Conservation (phyloP, 1,284 basidiomycete genomes). For the Irpex sp. region DNA sequence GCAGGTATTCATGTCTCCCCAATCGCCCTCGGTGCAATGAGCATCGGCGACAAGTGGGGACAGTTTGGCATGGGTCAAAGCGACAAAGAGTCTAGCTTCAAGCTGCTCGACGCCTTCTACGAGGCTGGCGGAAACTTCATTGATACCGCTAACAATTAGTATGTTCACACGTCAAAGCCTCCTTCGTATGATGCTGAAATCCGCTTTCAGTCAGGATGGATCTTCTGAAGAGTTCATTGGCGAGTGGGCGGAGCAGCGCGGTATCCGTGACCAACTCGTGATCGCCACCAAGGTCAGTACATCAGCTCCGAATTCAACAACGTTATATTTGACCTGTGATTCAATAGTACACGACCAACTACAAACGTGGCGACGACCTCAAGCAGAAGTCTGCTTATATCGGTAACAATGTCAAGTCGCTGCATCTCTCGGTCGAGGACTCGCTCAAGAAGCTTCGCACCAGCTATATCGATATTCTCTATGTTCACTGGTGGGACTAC, state of each 20-base stretch:
- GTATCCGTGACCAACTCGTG: constrained; percentile 12
- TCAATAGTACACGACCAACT: constrained; percentile 28
- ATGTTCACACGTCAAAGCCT: not conserved
- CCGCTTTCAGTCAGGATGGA: constrained; percentile 9
- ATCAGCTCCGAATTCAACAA: too few species aligned
- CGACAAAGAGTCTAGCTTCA: constrained; percentile 20
- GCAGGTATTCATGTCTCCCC: constrained; percentile 37
- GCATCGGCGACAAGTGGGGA: constrained; percentile 36
- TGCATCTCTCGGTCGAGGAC: constrained; percentile 1
- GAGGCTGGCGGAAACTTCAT: constrained; percentile 17
- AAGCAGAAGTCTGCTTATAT: constrained; percentile 1
- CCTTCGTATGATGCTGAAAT: not conserved
- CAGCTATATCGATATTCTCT: constrained; percentile 8
- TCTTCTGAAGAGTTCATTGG: constrained; percentile 13
- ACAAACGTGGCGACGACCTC: constrained; percentile 18
- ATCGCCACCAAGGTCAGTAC: constrained; percentile 12
- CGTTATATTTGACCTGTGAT: not conserved
- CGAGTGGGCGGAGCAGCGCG: constrained; percentile 15
- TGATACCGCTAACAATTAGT: constrained; percentile 15
- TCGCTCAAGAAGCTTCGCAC: constrained; percentile 7
- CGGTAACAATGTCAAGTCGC: constrained; percentile 5
- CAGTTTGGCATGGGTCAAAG: constrained; percentile 15
- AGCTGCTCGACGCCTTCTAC: constrained; percentile 19
- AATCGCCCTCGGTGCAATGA: constrained; percentile 43
- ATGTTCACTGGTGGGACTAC: constrained; percentile 10